Evolutionary conservation across 306 rosid species (phyloP), one percentile per base, ranked within the genome.

Genomic region (Erythrophleum fordii): DNA sequence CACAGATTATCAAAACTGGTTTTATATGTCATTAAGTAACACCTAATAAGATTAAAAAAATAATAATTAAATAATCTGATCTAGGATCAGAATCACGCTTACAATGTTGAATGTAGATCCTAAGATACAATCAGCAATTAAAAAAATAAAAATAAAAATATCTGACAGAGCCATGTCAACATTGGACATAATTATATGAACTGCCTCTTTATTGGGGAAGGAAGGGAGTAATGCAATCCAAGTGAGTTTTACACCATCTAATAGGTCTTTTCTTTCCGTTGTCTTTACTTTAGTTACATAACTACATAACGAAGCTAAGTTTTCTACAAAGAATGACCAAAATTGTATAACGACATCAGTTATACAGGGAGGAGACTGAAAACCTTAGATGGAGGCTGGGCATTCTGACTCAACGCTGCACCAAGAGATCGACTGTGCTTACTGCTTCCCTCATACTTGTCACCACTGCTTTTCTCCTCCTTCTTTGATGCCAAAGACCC

Each of bases 251-350:
- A 65, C 26, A 10, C 26, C 46, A 65, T 14, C 20, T 9, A 23
- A 35, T 17, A 41, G 26, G 8, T 53, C 42, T 76, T 0, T 76
- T 26, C 69, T 25, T 28, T n/a, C 60, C 78, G 48, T 10, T n/a
- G 49, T 34, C 8, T 49, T 82, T 34, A 11, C 49, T 61, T 61
- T 53, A 69, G 10, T 39, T 14, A 18, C 5, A 69, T 41, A 74
- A 74, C 61, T 42, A 62, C n/a, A 69, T 76, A 45, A 80, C 23
- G 59, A 77, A 58, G 79, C 64, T 71, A 49, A 39, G 23, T 31
- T 66, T 18, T 37, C 49, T 42, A 10, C 29, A 20, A 4, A 20
- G 46, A 66, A 66, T 37, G 18, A 20, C 28, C 72, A 35, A 48
- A 56, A 48, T 44, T 26, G 39, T 13, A 61, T 64, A 60, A 35